Evolutionary conservation across 371 early-diverging fungal genomes (phyloP), one percentile per base, ranked within the genome.

Genomic region (Mucor mucedo): DNA sequence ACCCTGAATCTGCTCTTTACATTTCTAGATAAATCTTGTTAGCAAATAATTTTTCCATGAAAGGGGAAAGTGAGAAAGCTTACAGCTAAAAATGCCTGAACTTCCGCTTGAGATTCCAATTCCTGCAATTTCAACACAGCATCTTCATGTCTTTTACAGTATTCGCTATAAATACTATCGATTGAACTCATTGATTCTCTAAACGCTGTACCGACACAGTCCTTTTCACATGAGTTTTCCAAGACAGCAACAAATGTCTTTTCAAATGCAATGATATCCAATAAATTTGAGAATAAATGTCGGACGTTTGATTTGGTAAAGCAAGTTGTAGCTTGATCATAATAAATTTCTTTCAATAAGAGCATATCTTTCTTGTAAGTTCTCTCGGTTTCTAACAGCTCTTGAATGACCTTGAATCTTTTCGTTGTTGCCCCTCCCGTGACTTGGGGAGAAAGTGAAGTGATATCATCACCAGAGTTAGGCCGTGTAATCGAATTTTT

Each of bases 121-220:
- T 88, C 89, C 59, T 82, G 84, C 29, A 91, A 68, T 63, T 82
- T 80, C 2, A 70, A 70, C 35, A 89, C 78, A 6, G 88, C 83
- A 32, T 84, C 83, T 60, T 93, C 91, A 60, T 91, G 89, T 54
- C 86, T 78, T 71, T 90, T 91, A 72, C 92, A 92, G 62, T 90
- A 93, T 16, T 87, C 87, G n/a, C 83, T 79, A 70, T 90, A 93
- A 0, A 86, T 76, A 5, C 75, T 73, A 32, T 88, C 86, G 35
- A 91, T 81, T 13, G 75, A 69, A 28, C 59, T 62, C 60, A 76
- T 82, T 83, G 79, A 73, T 60, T 35, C 11, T 32, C 80, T 62
- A 69, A 88, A 90, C 0, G 79, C 83, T 59, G 76, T 75, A 44
- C 86, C 86, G 11, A 89, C 50, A 30, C 32, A n/a, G 14, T 58